Evolutionary conservation across 2,329 filamentous ascomycete genomes (phyloP).

Genomic region (Aspergillus carbonarius): DNA sequence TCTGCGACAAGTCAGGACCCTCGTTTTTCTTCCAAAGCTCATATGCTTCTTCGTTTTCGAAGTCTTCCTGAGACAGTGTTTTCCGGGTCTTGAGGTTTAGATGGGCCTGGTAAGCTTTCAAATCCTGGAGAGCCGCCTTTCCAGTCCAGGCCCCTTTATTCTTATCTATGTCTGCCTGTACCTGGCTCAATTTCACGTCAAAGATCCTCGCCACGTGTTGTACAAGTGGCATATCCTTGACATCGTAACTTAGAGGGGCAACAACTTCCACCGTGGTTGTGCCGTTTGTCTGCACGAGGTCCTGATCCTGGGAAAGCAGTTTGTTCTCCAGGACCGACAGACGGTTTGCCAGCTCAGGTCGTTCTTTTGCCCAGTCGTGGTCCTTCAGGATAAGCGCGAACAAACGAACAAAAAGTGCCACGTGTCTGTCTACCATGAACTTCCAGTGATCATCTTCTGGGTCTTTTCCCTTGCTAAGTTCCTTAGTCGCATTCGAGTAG

Average conservation of each 20-base stretch:
- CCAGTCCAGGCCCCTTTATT: conserved; percentile 84
- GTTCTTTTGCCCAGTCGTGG: conserved; percentile 80
- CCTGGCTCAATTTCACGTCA: conserved; percentile 71
- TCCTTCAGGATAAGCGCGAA: conserved; percentile 77
- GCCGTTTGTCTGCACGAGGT: conserved; percentile 67
- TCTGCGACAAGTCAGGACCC: conserved; percentile 78
- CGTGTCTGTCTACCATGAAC: conserved; percentile 85
- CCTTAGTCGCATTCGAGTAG: conserved; percentile 90
- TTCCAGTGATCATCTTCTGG: conserved; percentile 87
- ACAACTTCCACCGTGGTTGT: conserved; percentile 73
- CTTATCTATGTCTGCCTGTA: conserved; percentile 83
- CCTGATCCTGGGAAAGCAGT: conserved; percentile 88
- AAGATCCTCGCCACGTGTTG: conserved; percentile 85
- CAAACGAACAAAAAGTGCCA: conserved; percentile 89
- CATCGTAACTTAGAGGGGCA: conserved; percentile 81
- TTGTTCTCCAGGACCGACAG: conserved; percentile 86
- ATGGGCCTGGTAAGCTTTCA: conserved; percentile 90
- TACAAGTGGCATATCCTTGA: conserved; percentile 96
- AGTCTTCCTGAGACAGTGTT: conserved; percentile 79
- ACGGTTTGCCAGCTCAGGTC: conserved; percentile 77
- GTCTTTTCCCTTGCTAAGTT: conserved; percentile 73
- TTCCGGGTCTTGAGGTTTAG: conserved; percentile 75
- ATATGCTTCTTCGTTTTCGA: conserved; percentile 85
- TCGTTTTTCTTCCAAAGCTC: conserved; percentile 91
- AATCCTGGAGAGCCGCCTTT: conserved; percentile 81